Base-by-base conservation (phyloP, 179 eudicot genomes). In the Corrigiola litoralis region DNA sequence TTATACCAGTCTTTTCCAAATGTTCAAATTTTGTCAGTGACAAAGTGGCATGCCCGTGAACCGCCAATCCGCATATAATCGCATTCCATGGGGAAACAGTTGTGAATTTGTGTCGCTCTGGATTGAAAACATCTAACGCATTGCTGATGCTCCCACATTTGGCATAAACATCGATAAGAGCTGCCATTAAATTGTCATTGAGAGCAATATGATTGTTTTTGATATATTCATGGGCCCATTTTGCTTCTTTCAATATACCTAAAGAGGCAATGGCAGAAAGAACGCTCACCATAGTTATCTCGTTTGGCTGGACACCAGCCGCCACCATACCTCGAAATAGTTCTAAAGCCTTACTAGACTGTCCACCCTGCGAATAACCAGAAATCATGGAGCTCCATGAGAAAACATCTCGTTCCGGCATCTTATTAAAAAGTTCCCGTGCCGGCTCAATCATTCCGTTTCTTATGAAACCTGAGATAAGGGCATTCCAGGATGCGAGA, bases 321-420 rank as follows among this genome's bases (percentile, higher is more conserved):
- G 58, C 71, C 33, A 90, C 83, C 99, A 90, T 94, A 50, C 82
- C 74, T 20, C 72, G 80, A 56, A 94, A 91, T 61, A 91, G 84
- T 45, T 84, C 83, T 32, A 88, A 56, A 66, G 97, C 96, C 57
- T 71, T 45, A 58, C 62, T 40, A 50, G 89, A 77, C 69, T 86
- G 80, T 44, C 81, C 88, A 52, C 47, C 66, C 65, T 82, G 97
- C 61, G 97, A 73, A 75, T 83, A 86, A 49, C 99, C 99, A 32
- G 99, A 83, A 38, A 94, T 86, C 87, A 94, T 85, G n/a, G 99
- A 77, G 81, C 99, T 91, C 97, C 99, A 94, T 1, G 96, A 86
- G 70, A 80, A 79, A 70, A 94, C 78, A 79, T 94, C 97, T 68
- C 87, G 78, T 71, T 68, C 81, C 40, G 71, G 78, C 80, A 81